Percentiles rank a stretch among this genome's conserved stretches.
Conservation (phyloP, 768 basidiomycete genomes). For the Leucosporidium yakuticum region DNA sequence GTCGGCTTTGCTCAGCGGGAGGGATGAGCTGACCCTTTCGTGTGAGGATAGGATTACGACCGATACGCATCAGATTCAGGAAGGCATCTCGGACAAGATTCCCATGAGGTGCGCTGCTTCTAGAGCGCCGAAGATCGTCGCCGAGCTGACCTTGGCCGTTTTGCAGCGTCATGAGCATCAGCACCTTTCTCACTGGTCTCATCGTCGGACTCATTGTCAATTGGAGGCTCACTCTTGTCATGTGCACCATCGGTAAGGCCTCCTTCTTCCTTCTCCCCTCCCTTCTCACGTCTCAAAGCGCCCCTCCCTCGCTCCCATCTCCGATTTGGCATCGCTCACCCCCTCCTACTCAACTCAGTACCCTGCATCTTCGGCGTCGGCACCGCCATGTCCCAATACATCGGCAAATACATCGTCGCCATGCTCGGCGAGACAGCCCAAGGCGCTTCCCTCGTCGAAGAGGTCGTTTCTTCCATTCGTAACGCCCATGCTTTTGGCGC, state of each 20-base stretch:
- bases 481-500: constrained; percentile 88
- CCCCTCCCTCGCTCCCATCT: too few relatives aligned
- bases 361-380: too few relatives aligned
- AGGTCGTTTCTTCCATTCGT: constrained; percentile 84
- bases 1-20: too few relatives aligned
- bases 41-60: constrained; percentile 61
- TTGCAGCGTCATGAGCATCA: constrained; percentile 51
- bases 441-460: constrained; percentile 79
- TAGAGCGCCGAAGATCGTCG: too few relatives aligned
- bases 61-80: constrained; percentile 68
- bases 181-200: constrained; percentile 75
- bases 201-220: constrained; percentile 49
- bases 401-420: too few relatives aligned
- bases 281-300: not conserved
- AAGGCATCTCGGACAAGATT: constrained; percentile 86
- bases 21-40: too few relatives aligned
- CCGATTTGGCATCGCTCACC: too few relatives aligned
- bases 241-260: constrained; percentile 59
- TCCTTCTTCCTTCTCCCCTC: too few relatives aligned
- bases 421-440: constrained; percentile 70
- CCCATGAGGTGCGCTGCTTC: constrained; percentile 47
- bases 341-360: too few relatives aligned
- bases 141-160: constrained; percentile 38
- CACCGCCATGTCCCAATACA: too few relatives aligned
- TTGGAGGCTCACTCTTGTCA: constrained; percentile 75